These are phyloP conservation scores for Magnusiomyces paraingens DNA, from an alignment of 1,139 yeast genomes.

Conservation along the genomic window DNA sequence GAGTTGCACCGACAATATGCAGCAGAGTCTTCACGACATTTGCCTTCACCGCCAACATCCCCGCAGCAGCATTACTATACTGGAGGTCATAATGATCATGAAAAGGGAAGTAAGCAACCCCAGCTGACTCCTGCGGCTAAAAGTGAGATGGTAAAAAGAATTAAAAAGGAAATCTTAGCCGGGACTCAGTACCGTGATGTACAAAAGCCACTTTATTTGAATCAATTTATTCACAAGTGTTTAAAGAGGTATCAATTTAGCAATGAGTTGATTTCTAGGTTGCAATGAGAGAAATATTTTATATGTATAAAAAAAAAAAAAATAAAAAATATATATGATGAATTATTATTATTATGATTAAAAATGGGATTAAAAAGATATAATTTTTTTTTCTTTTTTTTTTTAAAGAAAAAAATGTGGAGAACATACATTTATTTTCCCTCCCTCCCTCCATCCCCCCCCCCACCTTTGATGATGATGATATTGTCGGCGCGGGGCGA, in stretches of 20 bases:
- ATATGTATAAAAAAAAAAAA: too few relatives aligned
- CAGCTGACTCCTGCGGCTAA: neutral
- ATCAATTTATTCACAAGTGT: constrained; percentile 5
- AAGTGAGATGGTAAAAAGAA: constrained; percentile 2
- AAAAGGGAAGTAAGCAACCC: neutral
- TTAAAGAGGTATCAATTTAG: constrained; percentile 1
- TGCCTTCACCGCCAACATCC: neutral
- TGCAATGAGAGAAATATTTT: too few relatives aligned
- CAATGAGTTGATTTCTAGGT: neutral
- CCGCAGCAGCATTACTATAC: neutral
- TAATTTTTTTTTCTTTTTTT: too few relatives aligned
- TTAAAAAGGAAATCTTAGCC: neutral
- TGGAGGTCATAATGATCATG: neutral
- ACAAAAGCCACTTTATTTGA: neutral
- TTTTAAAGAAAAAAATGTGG: too few relatives aligned
- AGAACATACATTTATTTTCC: too few relatives aligned
- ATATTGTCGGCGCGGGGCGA: too few relatives aligned
- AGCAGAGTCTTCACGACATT: too few relatives aligned
- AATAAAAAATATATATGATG: too few relatives aligned
- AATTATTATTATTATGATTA: too few relatives aligned
- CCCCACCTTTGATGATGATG: too few relatives aligned
- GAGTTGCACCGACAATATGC: neutral
- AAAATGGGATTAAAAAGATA: too few relatives aligned
- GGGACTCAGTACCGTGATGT: neutral
- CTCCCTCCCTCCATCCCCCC: too few relatives aligned